phyloP scores from a whole-genome alignment of 1,284 basidiomycete species.

The Cryptococcus sp. region DNA sequence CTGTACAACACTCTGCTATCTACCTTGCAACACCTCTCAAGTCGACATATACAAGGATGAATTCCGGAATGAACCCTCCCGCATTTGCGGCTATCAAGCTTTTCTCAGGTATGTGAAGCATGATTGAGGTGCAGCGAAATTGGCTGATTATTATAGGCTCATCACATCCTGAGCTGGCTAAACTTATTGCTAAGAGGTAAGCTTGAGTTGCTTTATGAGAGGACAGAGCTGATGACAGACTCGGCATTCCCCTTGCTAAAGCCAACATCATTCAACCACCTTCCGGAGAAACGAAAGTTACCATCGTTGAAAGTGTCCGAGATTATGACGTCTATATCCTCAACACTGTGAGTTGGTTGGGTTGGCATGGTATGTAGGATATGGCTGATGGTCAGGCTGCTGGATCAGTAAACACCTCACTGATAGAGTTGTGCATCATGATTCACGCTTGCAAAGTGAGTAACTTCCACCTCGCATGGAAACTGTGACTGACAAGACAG shows the following conservation, averaged over 20 bases:
- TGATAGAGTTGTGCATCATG: conserved; percentile 99
- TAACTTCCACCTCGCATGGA: not conserved
- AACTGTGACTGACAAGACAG: conserved; percentile 14
- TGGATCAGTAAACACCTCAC: conserved; percentile 68
- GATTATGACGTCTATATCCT: conserved; percentile 99
- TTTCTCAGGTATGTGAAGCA: conserved; percentile 74
- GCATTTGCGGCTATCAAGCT: conserved; percentile 66
- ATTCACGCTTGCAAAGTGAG: conserved; percentile 89
- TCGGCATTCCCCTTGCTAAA: conserved; percentile 76
- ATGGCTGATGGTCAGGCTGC: conserved; percentile 30
- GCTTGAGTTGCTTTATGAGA: conserved; percentile 14
- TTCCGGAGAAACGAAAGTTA: conserved; percentile 87
- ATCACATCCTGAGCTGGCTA: conserved; percentile 93
- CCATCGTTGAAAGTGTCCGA: conserved; percentile 90
- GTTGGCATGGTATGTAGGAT: not conserved
- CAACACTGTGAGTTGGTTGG: conserved; percentile 61
- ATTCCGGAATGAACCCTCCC: conserved; percentile 14
- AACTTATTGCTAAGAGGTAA: conserved; percentile 88
- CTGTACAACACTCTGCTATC: too few relatives aligned
- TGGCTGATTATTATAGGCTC: conserved; percentile 58
- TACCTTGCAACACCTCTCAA: not conserved
- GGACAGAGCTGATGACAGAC: too few relatives aligned
- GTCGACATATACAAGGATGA: too few relatives aligned
- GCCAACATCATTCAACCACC: conserved; percentile 83
- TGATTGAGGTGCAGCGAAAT: not conserved